Conservation (phyloP, 805 yeast genomes). For the Ogataea angusta region DNA sequence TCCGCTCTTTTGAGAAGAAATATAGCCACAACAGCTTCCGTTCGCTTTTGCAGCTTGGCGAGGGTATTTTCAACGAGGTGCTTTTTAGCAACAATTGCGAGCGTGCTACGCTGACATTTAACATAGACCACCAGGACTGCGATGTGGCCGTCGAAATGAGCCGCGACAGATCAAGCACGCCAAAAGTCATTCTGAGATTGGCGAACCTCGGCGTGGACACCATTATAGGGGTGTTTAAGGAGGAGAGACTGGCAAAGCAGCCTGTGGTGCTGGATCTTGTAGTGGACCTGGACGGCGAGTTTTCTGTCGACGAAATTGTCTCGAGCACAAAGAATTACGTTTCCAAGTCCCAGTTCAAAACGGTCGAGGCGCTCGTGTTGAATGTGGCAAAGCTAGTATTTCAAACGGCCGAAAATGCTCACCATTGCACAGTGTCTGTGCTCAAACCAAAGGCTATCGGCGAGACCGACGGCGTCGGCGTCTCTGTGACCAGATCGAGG, state of each 20-base stretch:
- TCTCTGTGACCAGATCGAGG: conserved; percentile 53
- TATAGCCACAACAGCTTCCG: conserved; percentile 39
- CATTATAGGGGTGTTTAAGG: conserved; percentile 89
- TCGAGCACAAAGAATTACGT: conserved; percentile 55
- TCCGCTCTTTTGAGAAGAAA: conserved; percentile 49
- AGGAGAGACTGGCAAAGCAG: conserved; percentile 82
- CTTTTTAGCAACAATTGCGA: conserved; percentile 19
- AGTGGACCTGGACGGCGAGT: conserved; percentile 32
- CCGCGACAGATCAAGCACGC: background rate
- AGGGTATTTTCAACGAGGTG: conserved; percentile 18
- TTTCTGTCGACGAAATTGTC: conserved; percentile 42
- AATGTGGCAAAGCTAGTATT: conserved; percentile 48
- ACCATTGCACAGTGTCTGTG: conserved; percentile 51
- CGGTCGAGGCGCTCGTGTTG: conserved; percentile 88
- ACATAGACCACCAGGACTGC: conserved; percentile 7
- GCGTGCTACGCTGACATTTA: conserved; percentile 16
- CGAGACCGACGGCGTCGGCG: conserved; percentile 88
- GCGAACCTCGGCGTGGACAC: conserved; percentile 57
- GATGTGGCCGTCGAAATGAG: conserved; percentile 10
- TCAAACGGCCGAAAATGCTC: conserved; percentile 7
- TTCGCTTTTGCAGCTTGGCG: conserved; percentile 39
- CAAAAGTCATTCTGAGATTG: conserved; percentile 18
- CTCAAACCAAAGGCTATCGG: conserved; percentile 88
- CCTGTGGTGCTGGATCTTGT: conserved; percentile 62
- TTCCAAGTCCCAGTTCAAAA: conserved; percentile 78